Percentiles rank a stretch among this genome's conserved stretches.
Conservation (phyloP, 73 alveolate genomes). For the Blepharisma japonicum region DNA sequence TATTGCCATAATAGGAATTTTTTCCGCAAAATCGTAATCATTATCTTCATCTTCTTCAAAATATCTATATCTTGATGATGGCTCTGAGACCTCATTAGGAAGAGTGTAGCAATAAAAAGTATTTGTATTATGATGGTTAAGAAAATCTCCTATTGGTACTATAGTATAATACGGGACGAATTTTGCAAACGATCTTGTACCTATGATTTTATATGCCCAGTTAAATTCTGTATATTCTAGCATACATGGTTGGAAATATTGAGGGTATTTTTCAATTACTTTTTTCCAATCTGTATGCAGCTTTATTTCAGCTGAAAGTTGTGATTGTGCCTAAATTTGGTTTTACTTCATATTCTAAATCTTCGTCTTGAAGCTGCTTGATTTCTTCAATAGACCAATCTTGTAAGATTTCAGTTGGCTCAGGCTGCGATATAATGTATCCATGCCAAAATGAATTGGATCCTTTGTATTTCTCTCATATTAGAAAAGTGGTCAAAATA, state of each 20-base stretch:
- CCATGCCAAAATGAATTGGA: background rate
- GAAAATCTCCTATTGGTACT: constrained; percentile 24
- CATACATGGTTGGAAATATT: background rate
- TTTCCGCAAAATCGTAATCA: background rate
- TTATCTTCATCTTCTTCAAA: background rate
- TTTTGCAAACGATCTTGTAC: constrained; percentile 3
- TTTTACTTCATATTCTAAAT: background rate
- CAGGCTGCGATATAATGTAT: background rate
- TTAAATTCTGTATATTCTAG: background rate
- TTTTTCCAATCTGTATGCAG: background rate
- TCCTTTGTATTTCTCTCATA: constrained; percentile 19
- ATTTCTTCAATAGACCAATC: constrained; percentile 27
- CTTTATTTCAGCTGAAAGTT: background rate
- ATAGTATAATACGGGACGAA: background rate
- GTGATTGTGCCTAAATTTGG: background rate
- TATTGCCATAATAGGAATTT: background rate
- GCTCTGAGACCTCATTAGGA: background rate
- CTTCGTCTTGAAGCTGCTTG: constrained; percentile 12
- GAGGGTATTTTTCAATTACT: constrained; percentile 1
- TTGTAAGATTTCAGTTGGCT: background rate
- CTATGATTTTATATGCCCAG: constrained; percentile 16
- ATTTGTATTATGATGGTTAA: constrained; percentile 15
- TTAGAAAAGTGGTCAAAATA: background rate
- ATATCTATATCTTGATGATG: background rate
- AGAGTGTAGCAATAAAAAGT: background rate